Base-by-base conservation (phyloP, 2,329 filamentous ascomycete species). In the Blastomyces percursus region DNA sequence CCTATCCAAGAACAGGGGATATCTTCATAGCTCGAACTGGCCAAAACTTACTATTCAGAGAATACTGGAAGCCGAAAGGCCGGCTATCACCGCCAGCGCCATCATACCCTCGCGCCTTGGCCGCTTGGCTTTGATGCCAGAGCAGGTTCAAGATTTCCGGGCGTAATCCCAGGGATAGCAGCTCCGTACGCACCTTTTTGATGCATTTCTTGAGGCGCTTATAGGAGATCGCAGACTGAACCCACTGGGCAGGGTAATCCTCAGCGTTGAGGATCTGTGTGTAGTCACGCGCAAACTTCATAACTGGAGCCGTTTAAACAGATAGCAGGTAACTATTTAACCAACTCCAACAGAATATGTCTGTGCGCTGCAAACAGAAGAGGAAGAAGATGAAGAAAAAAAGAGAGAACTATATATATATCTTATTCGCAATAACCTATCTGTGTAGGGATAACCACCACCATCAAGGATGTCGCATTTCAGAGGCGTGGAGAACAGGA, bases 271-370 rank as follows among this genome's bases (percentile, higher is more conserved):
- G 81, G 59, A 83, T 82, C 69, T 87, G 83, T 71, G 86, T 85
- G 73, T 91, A 94, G 70, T 86, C 83, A 72, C 88, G 89, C 35
- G 86, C 90, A 75, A 95, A 96, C 80, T 96, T 96, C 91, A 96
- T 96, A 61, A 21, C 40, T 19, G 42, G 38, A 24, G 56, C 12
- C 11, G 21, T 19, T 30, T 4, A 8, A n/a, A 32, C 14, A 21
- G 21, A 24, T 11, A n/a, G 32, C 2, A 19, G 14, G 27, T n/a
- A 32, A 32, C 14, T 21, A 14, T 12, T 6, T 12, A 50, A 27
- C 21, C 21, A 50, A 27, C 48, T 50, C 48, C 48, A 50, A 11
- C 48, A 2, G 48, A 27, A 14, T 27, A n/a, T 50, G 27, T 16
- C 48, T 50, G 27, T 50, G 48, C 12, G 48, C 14, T n/a, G 30